Conservation (phyloP, 2,329 filamentous ascomycete species). For the Helminthosporium solani region DNA sequence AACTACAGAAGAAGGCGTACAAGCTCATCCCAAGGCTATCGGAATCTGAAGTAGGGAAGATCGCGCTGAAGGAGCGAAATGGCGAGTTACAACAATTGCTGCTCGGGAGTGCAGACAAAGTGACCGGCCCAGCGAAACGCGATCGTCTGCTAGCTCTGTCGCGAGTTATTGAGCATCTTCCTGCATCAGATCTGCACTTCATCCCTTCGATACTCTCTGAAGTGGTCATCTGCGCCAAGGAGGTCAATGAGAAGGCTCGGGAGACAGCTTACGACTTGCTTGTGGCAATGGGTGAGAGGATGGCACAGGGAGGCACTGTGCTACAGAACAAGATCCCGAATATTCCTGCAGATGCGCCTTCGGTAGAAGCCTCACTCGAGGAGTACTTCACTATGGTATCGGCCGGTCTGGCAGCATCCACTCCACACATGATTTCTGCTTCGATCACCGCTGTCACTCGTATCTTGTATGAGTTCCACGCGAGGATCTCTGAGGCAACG, state of each 20-base stretch:
- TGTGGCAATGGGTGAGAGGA: constrained; percentile 82
- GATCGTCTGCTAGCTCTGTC: constrained; percentile 83
- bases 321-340: constrained; percentile 83
- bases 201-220: constrained; percentile 89
- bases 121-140: constrained; percentile 78
- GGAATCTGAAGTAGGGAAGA: constrained; percentile 72
- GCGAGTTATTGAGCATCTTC: constrained; percentile 76
- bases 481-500: constrained; percentile 65
- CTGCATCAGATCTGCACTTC: constrained; percentile 80
- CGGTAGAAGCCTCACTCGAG: constrained; percentile 78
- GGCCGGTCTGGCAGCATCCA: constrained; percentile 86
- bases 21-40: constrained; percentile 92
- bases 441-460: constrained; percentile 93
- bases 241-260: constrained; percentile 92
- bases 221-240: constrained; percentile 94
- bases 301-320: constrained; percentile 73
- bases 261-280: constrained; percentile 88
- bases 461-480: constrained; percentile 89
- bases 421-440: constrained; percentile 95
- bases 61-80: constrained; percentile 74
- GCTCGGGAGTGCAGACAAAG: constrained; percentile 76
- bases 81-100: constrained; percentile 80
- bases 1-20: constrained; percentile 98
- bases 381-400: constrained; percentile 99
- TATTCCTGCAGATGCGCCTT: constrained; percentile 78